phyloP scores from a whole-genome alignment of 495 filamentous ascomycete genomes.

The Aspergillus campestris region DNA sequence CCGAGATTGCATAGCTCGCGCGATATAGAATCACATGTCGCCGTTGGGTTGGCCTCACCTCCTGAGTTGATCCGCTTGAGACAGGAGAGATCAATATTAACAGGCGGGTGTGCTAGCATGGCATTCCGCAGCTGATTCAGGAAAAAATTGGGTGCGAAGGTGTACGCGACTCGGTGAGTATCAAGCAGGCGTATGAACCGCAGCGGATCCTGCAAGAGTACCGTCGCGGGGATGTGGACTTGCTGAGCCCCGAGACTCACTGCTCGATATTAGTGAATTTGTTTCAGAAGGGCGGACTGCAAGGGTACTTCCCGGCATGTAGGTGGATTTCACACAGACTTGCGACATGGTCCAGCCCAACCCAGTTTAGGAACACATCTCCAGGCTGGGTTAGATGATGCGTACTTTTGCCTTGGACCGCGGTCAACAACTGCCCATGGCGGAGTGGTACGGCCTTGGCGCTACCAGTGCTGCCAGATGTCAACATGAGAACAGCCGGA shows the following conservation, averaged over 20 bases:
- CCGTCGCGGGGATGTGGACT: slow-evolving; percentile 35
- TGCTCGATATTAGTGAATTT: no score
- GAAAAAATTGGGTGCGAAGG: slow-evolving; percentile 29
- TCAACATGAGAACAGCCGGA: slow-evolving; percentile 41
- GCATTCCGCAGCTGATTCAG: neutral
- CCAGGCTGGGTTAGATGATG: neutral
- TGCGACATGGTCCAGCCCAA: slow-evolving; percentile 47
- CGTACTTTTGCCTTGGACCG: slow-evolving; percentile 35
- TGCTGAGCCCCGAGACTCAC: slow-evolving; percentile 37
- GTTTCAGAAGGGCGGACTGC: no score
- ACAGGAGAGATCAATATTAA: neutral
- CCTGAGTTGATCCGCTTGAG: neutral
- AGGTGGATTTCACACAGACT: slow-evolving; percentile 44
- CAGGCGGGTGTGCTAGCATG: neutral
- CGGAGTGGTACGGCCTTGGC: slow-evolving; percentile 44
- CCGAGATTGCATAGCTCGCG: neutral
- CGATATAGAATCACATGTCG: neutral
- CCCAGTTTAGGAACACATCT: slow-evolving; percentile 41
- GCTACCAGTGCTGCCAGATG: slow-evolving; percentile 48
- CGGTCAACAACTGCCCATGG: slow-evolving; percentile 37
- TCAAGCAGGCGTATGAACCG: slow-evolving; percentile 34
- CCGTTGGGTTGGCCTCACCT: neutral
- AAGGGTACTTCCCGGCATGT: slow-evolving; percentile 23
- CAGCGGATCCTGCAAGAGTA: slow-evolving; percentile 33
- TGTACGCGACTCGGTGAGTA: slow-evolving; percentile 32